These are phyloP conservation scores for Coniferiporia sulphurascens DNA, from an alignment of 1,284 basidiomycete genomes.

Conservation along the genomic window DNA sequence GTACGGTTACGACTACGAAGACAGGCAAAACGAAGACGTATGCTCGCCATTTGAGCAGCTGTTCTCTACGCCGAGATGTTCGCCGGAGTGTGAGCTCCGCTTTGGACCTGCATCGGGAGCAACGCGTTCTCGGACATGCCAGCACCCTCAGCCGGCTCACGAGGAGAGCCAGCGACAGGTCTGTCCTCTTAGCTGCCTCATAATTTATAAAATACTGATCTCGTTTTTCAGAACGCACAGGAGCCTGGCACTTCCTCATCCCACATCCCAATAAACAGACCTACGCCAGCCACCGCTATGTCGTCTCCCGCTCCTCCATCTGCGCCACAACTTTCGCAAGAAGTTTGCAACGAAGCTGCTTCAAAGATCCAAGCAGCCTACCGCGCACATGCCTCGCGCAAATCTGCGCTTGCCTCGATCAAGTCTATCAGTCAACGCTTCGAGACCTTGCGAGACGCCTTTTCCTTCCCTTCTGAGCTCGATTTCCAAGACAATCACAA, in stretches of 20 bases:
- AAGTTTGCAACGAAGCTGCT: slow-evolving; percentile 13
- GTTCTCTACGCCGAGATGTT: background rate
- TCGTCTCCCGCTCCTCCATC: background rate
- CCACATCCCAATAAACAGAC: background rate
- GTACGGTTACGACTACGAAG: background rate
- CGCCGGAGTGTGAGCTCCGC: background rate
- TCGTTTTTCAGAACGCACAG: background rate
- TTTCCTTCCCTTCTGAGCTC: slow-evolving; percentile 31
- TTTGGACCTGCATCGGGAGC: background rate
- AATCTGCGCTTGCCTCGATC: slow-evolving; percentile 8
- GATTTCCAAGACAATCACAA: slow-evolving; percentile 20
- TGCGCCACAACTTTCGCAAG: background rate
- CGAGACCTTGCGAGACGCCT: slow-evolving; percentile 25
- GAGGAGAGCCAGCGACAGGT: background rate
- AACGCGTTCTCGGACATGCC: background rate
- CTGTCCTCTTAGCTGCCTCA: background rate
- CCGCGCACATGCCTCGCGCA: slow-evolving; percentile 15
- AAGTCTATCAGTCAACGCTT: slow-evolving; percentile 20
- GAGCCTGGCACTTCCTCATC: background rate
- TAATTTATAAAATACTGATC: background rate
- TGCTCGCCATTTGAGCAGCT: background rate
- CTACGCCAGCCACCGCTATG: too few relatives aligned
- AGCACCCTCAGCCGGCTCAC: background rate
- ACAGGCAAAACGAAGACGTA: background rate
- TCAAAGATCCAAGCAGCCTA: slow-evolving; percentile 18